phyloP scores from a whole-genome alignment of 495 filamentous ascomycete genomes.

The Beverwykella pulmonaria region DNA sequence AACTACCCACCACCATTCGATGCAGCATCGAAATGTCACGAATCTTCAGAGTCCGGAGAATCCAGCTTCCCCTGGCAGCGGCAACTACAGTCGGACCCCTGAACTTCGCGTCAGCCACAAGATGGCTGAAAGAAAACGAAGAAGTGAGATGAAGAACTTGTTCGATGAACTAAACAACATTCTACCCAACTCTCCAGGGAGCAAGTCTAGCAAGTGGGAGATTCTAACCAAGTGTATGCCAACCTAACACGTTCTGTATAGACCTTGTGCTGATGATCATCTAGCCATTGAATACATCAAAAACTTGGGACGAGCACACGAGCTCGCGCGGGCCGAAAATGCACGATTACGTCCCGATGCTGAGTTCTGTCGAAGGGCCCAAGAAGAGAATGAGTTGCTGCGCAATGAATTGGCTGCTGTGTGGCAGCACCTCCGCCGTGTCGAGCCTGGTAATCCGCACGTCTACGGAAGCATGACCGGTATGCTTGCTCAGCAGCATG shows the following conservation, averaged over 20 bases:
- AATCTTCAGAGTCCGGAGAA: constrained; percentile 39
- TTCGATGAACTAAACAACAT: constrained; percentile 84
- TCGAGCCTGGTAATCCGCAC: constrained; percentile 36
- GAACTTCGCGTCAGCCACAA: constrained; percentile 96
- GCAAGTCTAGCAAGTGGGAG: constrained; percentile 98
- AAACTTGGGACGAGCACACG: constrained; percentile 22
- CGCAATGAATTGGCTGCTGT: constrained; percentile 33
- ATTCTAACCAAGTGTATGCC: constrained; percentile 86
- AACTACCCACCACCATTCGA: constrained; percentile 49
- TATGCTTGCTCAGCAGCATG: constrained; percentile 32
- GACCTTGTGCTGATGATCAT: constrained; percentile 11
- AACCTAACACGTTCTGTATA: not conserved
- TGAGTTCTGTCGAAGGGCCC: constrained; percentile 29
- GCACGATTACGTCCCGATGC: constrained; percentile 33
- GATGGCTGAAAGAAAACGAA: constrained; percentile 89
- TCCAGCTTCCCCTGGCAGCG: constrained; percentile 34
- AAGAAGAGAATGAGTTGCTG: constrained; percentile 37
- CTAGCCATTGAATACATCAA: constrained; percentile 42
- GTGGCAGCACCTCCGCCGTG: constrained; percentile 39
- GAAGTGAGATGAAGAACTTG: constrained; percentile 97
- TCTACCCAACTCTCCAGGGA: constrained; percentile 82
- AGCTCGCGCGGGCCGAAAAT: constrained; percentile 26
- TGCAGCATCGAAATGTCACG: constrained; percentile 46
- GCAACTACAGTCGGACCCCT: constrained; percentile 84
- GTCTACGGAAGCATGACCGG: constrained; percentile 37